Base-by-base conservation (phyloP, 2,329 filamentous ascomycete species). In the Metarhizium rileyi region DNA sequence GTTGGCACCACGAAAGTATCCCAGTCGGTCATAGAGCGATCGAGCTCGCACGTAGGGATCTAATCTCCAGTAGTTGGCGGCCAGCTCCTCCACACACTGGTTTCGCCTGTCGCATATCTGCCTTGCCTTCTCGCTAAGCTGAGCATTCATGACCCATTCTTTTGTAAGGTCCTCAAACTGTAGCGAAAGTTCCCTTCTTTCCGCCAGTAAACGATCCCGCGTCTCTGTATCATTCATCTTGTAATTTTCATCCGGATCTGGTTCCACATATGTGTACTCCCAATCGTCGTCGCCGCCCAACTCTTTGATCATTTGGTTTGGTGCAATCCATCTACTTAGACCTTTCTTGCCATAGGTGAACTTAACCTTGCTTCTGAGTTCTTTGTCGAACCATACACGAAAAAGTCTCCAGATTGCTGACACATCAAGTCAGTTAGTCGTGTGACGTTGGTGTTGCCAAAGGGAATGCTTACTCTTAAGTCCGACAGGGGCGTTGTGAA, bases 401-500 rank as follows among this genome's bases (percentile, higher is more conserved):
- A 95, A 90, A 55, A 96, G 85, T 62, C 80, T 87, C 90, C 89
- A 95, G 56, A 95, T 84, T 20, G 85, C 84, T 84, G 52, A n/a
- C 2, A 22, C 20, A 22, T 28, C 4, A 5, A 26, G 8, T 44
- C 42, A 28, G 47, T 36, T 38, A 26, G 26, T 25, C 6, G 5
- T 38, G 36, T 7, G 5, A 12, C 16, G 7, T 4, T 9, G 14
- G 20, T 6, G n/a, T 14, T 33, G 5, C 18, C 14, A 38, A 20
- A 1, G 67, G 61, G 18, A 61, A 63, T 14, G 67, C 72, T 45
- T 64, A 81, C 85, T 82, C 70, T 91, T 88, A 72, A 95, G 95
- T 45, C 95, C 73, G 87, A 90, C 95, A 6, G 90, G 90, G 0
- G 90, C 82, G 66, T 93, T 93, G 73, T 95, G 90, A 33, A 96